phyloP scores from a whole-genome alignment of 1,284 basidiomycete species.

The Caloboletus inedulis region DNA sequence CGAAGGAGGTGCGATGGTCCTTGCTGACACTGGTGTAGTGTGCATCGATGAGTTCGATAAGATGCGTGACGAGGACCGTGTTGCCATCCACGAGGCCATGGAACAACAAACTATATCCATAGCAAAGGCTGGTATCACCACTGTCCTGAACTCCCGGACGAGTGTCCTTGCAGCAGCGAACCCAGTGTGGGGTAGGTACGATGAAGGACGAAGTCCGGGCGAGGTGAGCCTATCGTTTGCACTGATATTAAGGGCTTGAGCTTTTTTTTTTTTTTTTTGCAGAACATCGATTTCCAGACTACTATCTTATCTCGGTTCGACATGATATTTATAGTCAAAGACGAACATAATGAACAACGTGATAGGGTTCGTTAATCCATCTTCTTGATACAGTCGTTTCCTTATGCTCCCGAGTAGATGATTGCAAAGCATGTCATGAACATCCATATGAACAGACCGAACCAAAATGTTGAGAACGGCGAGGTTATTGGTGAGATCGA shows the following conservation, averaged over 20 bases:
- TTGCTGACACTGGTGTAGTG: constrained; percentile 97
- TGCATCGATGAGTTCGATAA: constrained; percentile 99
- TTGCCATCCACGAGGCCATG: constrained; percentile 99
- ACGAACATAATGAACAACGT: constrained; percentile 94
- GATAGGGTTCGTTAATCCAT: constrained; percentile 63
- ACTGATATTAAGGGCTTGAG: not conserved
- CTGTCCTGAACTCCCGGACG: constrained; percentile 94
- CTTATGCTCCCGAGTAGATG: constrained; percentile 48
- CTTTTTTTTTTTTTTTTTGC: not conserved
- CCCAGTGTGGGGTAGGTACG: constrained; percentile 97
- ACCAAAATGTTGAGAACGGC: constrained; percentile 56
- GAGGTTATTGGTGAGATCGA: constrained; percentile 89
- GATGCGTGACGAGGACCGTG: constrained; percentile 98
- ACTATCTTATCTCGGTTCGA: constrained; percentile 98
- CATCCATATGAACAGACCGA: constrained; percentile 93
- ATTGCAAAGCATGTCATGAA: constrained; percentile 99
- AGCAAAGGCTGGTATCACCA: constrained; percentile 99
- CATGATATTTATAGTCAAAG: constrained; percentile 99
- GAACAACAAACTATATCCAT: constrained; percentile 99
- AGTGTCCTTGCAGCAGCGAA: constrained; percentile 98
- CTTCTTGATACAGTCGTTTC: not conserved
- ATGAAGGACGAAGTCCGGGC: constrained; percentile 95
- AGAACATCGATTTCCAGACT: constrained; percentile 99
- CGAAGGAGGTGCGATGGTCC: constrained; percentile 99
- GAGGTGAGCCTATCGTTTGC: constrained; percentile 53